Base-by-base conservation (phyloP, 1,284 basidiomycete species). In the Austroboletus novae-zelandiae region DNA sequence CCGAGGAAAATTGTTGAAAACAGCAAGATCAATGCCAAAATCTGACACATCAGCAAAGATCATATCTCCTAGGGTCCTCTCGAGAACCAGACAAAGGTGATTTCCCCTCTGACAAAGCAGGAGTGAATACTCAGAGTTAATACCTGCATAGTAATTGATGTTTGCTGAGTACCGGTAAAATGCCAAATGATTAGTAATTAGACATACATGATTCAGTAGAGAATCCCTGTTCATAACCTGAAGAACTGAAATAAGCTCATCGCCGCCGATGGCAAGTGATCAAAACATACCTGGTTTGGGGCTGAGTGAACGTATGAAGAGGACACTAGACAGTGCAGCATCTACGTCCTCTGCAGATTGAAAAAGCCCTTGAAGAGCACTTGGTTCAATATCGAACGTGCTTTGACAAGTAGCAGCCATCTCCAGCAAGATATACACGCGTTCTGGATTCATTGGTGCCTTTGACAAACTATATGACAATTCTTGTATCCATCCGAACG, bases 401-500 rank as follows among this genome's bases (percentile, higher is more conserved):
- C 25, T 27, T 27, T 27, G 25, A 7, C 25, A 27, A 27, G 25
- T 27, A 7, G 7, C 61, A 1, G 70, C 72, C 39, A 40, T 40
- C 10, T 40, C 23, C 15, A 20, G 4, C 13, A 40, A 25, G 39
- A 40, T 4, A 14, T 40, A 15, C 8, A 13, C n/a, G 7, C 18
- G 39, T 40, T 25, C 39, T 25, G 4, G 15, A 9, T 8, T 40
- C 23, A 11, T 40, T 7, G 39, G 39, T 15, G 39, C 39, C 14
- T 14, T 40, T 9, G 14, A 9, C 23, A 40, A 6, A 9, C 23
- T 20, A 9, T 40, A 40, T 6, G 39, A 40, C 10, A 25, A 25
- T 3, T 72, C 54, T 7, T 53, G 18, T n/a, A 71, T 60, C 76
- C 76, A 79, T 4, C 35, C n/a, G 35, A 66, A 67, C 1, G 69